These are phyloP conservation scores for Mrakia blollopis DNA, from an alignment of 768 basidiomycete genomes.

Conservation along the genomic window DNA sequence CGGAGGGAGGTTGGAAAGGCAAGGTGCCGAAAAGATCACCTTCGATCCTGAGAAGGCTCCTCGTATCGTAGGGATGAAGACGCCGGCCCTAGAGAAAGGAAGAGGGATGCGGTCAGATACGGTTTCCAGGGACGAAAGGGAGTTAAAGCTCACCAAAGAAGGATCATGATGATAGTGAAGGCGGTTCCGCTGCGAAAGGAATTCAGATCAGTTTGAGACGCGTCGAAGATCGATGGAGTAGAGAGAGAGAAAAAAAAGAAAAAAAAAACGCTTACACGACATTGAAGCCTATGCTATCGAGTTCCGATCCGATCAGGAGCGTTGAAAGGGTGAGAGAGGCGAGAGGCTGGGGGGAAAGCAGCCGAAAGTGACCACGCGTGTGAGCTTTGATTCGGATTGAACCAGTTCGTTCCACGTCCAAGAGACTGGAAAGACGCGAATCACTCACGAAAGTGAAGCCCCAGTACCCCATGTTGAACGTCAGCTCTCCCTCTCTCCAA, in stretches of 20 bases:
- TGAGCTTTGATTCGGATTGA: not conserved
- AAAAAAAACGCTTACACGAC: not conserved
- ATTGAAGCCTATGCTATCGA: conserved; percentile 28
- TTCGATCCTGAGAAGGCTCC: conserved; percentile 24
- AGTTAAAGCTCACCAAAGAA: conserved; percentile 14
- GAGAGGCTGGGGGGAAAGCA: conserved; percentile 22
- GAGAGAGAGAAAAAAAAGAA: too few species aligned
- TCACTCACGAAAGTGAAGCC: not conserved
- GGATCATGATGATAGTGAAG: conserved; percentile 28
- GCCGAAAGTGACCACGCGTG: not conserved
- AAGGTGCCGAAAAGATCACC: conserved; percentile 33
- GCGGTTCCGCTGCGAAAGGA: conserved; percentile 18
- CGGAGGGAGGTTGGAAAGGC: conserved; percentile 15
- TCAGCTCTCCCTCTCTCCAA: conserved; percentile 31
- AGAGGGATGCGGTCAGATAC: not conserved
- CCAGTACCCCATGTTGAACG: conserved; percentile 33
- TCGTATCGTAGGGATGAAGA: conserved; percentile 29
- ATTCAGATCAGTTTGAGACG: not conserved
- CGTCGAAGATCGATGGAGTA: not conserved
- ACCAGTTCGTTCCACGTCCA: not conserved
- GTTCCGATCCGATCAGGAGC: conserved; percentile 32
- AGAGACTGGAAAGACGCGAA: not conserved
- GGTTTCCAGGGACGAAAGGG: too few species aligned
- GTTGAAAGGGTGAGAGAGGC: conserved; percentile 35
- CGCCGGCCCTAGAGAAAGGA: conserved; percentile 9